phyloP scores from a whole-genome alignment of 2,329 filamentous ascomycete genomes.

The Arthrobotrys megalospora region DNA sequence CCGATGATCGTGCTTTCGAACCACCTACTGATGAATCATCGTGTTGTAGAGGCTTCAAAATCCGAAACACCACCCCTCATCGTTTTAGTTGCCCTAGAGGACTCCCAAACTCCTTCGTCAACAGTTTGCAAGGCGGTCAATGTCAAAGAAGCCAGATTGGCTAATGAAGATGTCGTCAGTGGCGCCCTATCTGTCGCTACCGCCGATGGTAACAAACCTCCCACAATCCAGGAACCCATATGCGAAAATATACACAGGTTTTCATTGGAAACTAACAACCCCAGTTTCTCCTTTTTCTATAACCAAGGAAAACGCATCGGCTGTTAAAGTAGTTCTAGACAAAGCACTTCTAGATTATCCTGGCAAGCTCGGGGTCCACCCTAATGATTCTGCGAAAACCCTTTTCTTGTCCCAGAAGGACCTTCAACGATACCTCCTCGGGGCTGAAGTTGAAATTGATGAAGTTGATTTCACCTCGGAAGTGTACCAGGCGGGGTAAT shows the following conservation, averaged over 20 bases:
- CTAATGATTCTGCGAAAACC: slow-evolving; percentile 63
- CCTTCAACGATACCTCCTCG: slow-evolving; percentile 63
- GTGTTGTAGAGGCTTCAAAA: slow-evolving; percentile 63
- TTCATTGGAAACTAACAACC: slow-evolving; percentile 1
- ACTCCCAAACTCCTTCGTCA: slow-evolving; percentile 63
- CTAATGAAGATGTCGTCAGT: slow-evolving; percentile 62
- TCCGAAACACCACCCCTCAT: slow-evolving; percentile 63
- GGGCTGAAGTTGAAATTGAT: slow-evolving; percentile 63
- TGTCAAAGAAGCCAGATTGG: slow-evolving; percentile 64
- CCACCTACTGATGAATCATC: not conserved
- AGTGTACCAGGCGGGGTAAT: slow-evolving; percentile 34
- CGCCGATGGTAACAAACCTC: slow-evolving; percentile 59
- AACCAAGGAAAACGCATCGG: slow-evolving; percentile 62
- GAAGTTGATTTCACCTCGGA: slow-evolving; percentile 59
- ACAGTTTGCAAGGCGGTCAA: slow-evolving; percentile 62
- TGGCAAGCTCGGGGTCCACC: slow-evolving; percentile 63
- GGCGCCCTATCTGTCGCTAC: slow-evolving; percentile 62
- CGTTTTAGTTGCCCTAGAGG: slow-evolving; percentile 63
- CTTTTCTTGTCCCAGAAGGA: slow-evolving; percentile 62
- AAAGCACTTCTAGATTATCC: slow-evolving; percentile 62
- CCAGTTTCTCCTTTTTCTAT: slow-evolving; percentile 65
- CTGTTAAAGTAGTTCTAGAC: slow-evolving; percentile 64
- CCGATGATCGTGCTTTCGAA: not conserved
- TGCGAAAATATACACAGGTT: not conserved
- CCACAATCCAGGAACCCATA: not conserved